phyloP scores from a whole-genome alignment of 352 stramenopile species.

The Phytophthora sp. region DNA sequence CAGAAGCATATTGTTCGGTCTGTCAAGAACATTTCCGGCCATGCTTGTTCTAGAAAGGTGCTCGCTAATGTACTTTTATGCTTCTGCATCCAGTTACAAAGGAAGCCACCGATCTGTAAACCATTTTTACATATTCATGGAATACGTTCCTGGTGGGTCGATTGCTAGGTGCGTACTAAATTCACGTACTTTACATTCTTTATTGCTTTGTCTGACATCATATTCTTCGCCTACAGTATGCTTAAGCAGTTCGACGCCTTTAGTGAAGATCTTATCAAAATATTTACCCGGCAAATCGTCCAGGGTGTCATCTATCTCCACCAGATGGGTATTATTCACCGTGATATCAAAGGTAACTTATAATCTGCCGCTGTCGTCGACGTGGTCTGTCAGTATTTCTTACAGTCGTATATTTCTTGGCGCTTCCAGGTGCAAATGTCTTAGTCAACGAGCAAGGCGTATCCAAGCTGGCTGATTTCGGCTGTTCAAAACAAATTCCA shows the following conservation, averaged over 20 bases:
- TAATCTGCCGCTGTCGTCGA: too few species aligned
- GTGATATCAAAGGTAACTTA: slow-evolving; percentile 95
- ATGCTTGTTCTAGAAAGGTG: neutral
- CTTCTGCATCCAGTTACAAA: slow-evolving; percentile 62
- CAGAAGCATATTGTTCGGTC: slow-evolving; percentile 96
- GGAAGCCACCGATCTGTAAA: slow-evolving; percentile 77
- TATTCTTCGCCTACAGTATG: slow-evolving; percentile 52
- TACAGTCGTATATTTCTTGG: neutral
- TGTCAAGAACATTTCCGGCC: neutral
- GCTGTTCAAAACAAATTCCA: slow-evolving; percentile 88
- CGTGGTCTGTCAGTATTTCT: neutral
- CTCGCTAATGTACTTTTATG: slow-evolving; percentile 23
- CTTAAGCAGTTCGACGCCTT: slow-evolving; percentile 95
- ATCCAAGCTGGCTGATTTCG: slow-evolving; percentile 91
- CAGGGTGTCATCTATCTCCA: slow-evolving; percentile 93
- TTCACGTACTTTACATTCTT: neutral
- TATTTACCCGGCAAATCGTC: slow-evolving; percentile 93
- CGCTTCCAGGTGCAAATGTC: slow-evolving; percentile 85
- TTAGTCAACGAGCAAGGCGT: slow-evolving; percentile 88
- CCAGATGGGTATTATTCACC: slow-evolving; percentile 91
- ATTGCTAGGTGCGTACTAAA: slow-evolving; percentile 71
- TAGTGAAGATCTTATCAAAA: slow-evolving; percentile 87
- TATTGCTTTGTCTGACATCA: neutral
- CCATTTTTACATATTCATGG: slow-evolving; percentile 96
- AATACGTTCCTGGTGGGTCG: slow-evolving; percentile 94